These are phyloP conservation scores for Spizellomyces sp. DNA, from an alignment of 192 early-diverging fungal species.

Conservation along the genomic window DNA sequence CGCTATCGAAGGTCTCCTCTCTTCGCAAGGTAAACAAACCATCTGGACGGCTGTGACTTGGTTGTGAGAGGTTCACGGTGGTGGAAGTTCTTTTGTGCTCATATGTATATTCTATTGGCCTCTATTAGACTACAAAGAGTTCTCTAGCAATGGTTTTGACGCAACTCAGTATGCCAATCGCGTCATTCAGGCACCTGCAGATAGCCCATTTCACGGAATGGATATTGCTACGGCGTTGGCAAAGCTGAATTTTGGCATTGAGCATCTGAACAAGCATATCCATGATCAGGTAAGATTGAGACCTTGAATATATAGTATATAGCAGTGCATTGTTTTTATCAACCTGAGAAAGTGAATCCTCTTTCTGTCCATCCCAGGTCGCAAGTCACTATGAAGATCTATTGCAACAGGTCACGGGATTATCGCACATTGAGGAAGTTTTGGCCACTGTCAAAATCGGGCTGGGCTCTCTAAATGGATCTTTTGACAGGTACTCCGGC, in stretches of 20 bases:
- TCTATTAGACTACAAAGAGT: slow-evolving; percentile 65
- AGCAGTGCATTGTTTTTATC: neutral
- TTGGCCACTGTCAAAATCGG: slow-evolving; percentile 56
- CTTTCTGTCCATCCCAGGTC: slow-evolving; percentile 50
- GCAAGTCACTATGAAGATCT: slow-evolving; percentile 68
- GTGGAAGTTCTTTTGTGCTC: too few relatives aligned
- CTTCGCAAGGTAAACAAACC: slow-evolving; percentile 1
- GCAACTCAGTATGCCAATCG: slow-evolving; percentile 67
- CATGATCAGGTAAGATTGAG: slow-evolving; percentile 63
- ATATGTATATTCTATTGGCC: neutral
- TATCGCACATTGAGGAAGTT: slow-evolving; percentile 59
- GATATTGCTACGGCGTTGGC: slow-evolving; percentile 68
- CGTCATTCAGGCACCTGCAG: slow-evolving; percentile 59
- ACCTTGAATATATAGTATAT: neutral
- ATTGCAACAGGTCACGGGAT: slow-evolving; percentile 66
- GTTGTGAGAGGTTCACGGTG: too few relatives aligned
- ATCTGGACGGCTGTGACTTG: too few relatives aligned
- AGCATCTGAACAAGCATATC: slow-evolving; percentile 74
- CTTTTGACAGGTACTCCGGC: slow-evolving; percentile 53
- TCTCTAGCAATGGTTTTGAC: slow-evolving; percentile 62
- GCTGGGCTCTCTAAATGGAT: slow-evolving; percentile 55
- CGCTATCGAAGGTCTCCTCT: neutral
- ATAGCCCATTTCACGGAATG: slow-evolving; percentile 50
- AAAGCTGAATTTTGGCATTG: slow-evolving; percentile 69
- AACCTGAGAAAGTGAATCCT: neutral